Evolutionary conservation across 108 stramenopile species (phyloP).

Genomic region (Cyclotella distinguenda): DNA sequence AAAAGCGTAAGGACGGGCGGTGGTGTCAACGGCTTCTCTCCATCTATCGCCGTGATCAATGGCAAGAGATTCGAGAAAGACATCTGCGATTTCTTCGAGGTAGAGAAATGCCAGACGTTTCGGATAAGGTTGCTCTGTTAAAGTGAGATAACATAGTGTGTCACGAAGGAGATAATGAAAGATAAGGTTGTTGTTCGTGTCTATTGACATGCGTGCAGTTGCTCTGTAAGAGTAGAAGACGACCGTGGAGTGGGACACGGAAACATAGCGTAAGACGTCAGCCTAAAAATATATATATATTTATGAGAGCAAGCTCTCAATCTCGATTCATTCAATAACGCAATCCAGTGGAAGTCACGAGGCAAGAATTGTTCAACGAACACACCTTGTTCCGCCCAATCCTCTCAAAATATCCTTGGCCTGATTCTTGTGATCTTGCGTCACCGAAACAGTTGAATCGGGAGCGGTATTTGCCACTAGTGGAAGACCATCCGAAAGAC

Average conservation of each 20-base stretch:
- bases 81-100: constrained; percentile 89
- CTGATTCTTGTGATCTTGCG: constrained; percentile 68
- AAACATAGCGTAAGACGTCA: not conserved
- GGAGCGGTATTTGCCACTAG: constrained; percentile 73
- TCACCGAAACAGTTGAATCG: constrained; percentile 57
- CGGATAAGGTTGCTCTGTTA: constrained; percentile 89
- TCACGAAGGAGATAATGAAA: constrained; percentile 91
- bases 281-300: too few species aligned
- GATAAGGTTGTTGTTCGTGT: constrained; percentile 52
- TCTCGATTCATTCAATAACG: too few species aligned
- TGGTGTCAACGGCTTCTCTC: constrained; percentile 65
- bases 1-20: constrained; percentile 92
- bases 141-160: constrained; percentile 70
- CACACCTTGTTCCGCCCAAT: constrained; percentile 46
- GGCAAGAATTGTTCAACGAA: not conserved
- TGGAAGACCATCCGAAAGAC: constrained; percentile 78
- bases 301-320: too few species aligned
- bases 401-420: constrained; percentile 70
- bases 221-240: constrained; percentile 14
- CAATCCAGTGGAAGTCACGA: not conserved
- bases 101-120: constrained; percentile 95
- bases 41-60: constrained; percentile 79
- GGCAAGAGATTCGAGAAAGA: constrained; percentile 77
- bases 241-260: not conserved
- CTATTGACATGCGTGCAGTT: constrained; percentile 72